phyloP scores from a whole-genome alignment of 148 eudicot species.

The Oxyria digyna region DNA sequence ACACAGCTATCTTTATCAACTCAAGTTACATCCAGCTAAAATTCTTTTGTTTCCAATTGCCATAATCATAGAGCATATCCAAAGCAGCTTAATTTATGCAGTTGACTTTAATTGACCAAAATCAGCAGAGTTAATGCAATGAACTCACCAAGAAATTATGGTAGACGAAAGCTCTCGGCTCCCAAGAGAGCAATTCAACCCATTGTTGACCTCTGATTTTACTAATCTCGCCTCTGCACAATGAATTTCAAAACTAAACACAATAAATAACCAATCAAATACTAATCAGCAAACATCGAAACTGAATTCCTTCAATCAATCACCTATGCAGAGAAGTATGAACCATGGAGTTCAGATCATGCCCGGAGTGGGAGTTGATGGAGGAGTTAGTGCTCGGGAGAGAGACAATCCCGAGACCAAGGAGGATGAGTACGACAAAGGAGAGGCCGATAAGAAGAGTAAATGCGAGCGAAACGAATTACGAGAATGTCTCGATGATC shows the following conservation, averaged over 20 bases:
- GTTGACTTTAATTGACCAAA: neutral
- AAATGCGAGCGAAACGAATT: conserved; percentile 24
- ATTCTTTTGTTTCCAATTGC: too few species aligned
- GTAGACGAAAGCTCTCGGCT: conserved; percentile 79
- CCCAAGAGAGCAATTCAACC: conserved; percentile 91
- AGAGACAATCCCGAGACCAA: conserved; percentile 54
- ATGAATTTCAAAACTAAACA: neutral
- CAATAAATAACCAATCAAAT: neutral
- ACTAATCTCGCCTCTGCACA: conserved; percentile 24
- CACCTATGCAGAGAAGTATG: conserved; percentile 41
- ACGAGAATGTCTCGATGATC: conserved; percentile 30
- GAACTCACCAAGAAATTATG: conserved; percentile 78
- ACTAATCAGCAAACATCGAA: neutral
- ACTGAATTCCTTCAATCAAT: too few species aligned
- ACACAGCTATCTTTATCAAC: too few species aligned
- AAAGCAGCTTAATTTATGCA: neutral
- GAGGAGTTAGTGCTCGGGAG: conserved; percentile 21
- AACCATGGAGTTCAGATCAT: conserved; percentile 55
- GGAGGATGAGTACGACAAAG: conserved; percentile 43
- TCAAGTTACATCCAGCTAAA: too few species aligned
- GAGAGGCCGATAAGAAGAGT: conserved; percentile 29
- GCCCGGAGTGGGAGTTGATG: conserved; percentile 22
- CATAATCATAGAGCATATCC: too few species aligned
- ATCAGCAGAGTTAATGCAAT: neutral
- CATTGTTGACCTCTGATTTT: conserved; percentile 51